phyloP scores from a whole-genome alignment of 73 alveolate species.

The Uronychia binucleata region DNA sequence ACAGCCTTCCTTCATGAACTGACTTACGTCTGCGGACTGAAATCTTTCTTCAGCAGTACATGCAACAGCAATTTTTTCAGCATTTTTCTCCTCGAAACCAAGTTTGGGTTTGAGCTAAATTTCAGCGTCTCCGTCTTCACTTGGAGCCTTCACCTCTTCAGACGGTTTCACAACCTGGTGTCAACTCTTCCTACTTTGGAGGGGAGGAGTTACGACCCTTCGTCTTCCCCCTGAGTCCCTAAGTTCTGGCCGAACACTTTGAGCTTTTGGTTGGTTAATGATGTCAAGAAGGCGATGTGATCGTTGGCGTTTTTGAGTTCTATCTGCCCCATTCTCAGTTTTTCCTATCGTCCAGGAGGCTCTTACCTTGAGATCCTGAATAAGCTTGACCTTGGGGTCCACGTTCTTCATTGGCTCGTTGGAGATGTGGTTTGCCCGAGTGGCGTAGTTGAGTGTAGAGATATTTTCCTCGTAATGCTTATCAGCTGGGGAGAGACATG shows the following conservation, averaged over 20 bases:
- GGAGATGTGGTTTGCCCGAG: slow-evolving; percentile 90
- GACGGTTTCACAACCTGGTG: too few relatives aligned
- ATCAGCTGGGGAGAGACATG: slow-evolving; percentile 95
- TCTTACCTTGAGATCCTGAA: slow-evolving; percentile 64
- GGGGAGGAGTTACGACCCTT: too few relatives aligned
- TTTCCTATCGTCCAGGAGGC: background rate
- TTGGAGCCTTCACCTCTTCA: too few relatives aligned
- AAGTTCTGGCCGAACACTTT: slow-evolving; percentile 32
- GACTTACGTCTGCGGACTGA: too few relatives aligned
- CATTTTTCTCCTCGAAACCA: too few relatives aligned
- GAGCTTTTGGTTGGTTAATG: slow-evolving; percentile 32
- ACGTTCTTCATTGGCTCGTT: slow-evolving; percentile 90
- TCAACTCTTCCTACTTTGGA: too few relatives aligned
- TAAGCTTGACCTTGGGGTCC: slow-evolving; percentile 79
- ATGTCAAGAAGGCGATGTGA: slow-evolving; percentile 57
- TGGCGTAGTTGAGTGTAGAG: slow-evolving; percentile 94
- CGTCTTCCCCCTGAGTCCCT: slow-evolving; percentile 1
- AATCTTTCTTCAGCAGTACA: background rate
- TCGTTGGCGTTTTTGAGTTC: slow-evolving; percentile 64
- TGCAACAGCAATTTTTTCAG: background rate
- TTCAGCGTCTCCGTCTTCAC: too few relatives aligned
- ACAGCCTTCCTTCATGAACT: background rate
- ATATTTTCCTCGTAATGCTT: slow-evolving; percentile 87
- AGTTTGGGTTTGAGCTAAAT: too few relatives aligned
- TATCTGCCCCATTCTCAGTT: slow-evolving; percentile 32